Evolutionary conservation across 2,329 filamentous ascomycete species (phyloP).

Genomic region (Colletotrichum orbiculare): DNA sequence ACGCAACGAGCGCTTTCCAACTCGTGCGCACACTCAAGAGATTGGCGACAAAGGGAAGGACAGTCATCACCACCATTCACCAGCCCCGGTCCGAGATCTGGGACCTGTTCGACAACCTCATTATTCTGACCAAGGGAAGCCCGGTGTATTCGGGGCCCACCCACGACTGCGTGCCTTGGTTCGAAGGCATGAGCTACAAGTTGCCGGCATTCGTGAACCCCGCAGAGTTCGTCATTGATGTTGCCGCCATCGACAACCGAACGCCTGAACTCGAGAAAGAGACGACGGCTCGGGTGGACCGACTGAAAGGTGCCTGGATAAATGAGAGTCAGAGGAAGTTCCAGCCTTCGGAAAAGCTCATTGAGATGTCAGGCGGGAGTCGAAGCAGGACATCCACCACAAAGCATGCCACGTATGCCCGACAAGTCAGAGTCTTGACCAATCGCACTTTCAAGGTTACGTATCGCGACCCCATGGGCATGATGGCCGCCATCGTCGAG

Average conservation of each 20-base stretch:
- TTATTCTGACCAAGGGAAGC: slow-evolving; percentile 74
- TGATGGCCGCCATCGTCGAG: slow-evolving; percentile 76
- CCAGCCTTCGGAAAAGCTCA: slow-evolving; percentile 36
- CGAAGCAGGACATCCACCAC: slow-evolving; percentile 37
- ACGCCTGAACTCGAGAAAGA: slow-evolving; percentile 72
- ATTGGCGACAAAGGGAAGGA: slow-evolving; percentile 75
- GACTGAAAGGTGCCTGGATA: slow-evolving; percentile 70
- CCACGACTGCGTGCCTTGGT: slow-evolving; percentile 71
- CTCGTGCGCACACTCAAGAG: slow-evolving; percentile 76
- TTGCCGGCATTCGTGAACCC: slow-evolving; percentile 81
- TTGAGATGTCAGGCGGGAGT: slow-evolving; percentile 26
- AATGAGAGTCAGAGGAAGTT: slow-evolving; percentile 40
- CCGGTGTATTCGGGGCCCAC: slow-evolving; percentile 75
- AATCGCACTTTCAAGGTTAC: slow-evolving; percentile 77
- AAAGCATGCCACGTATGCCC: slow-evolving; percentile 66
- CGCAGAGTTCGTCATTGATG: slow-evolving; percentile 80
- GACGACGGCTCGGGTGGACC: slow-evolving; percentile 69
- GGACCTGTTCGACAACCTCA: slow-evolving; percentile 78
- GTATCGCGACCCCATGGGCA: slow-evolving; percentile 80
- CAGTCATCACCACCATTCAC: slow-evolving; percentile 80
- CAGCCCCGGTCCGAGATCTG: slow-evolving; percentile 84
- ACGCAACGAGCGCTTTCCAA: slow-evolving; percentile 81
- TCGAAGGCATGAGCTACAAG: slow-evolving; percentile 67
- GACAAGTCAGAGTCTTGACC: slow-evolving; percentile 75
- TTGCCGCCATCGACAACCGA: slow-evolving; percentile 79